Conservation (phyloP, 1,284 basidiomycete genomes). For the Exsudoporus floridanus region DNA sequence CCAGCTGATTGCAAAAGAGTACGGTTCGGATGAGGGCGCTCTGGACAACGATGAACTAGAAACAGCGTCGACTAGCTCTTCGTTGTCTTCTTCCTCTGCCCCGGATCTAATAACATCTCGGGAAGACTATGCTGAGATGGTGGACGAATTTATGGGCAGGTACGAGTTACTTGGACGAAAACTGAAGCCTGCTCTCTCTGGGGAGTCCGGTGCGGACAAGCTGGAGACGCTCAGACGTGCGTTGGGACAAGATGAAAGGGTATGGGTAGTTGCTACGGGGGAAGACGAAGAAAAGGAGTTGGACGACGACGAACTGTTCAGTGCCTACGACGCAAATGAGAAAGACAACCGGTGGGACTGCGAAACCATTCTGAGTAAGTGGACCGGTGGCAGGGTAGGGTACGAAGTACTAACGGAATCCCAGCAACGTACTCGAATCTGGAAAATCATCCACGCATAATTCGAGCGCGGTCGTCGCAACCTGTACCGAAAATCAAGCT, state of each 20-base stretch:
- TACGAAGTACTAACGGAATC: constrained; percentile 13
- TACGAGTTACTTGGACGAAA: constrained; percentile 93
- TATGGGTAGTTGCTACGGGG: constrained; percentile 31
- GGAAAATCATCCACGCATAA: constrained; percentile 90
- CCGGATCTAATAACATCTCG: constrained; percentile 78
- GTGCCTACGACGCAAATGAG: constrained; percentile 48
- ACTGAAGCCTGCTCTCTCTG: constrained; percentile 72
- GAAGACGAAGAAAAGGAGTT: constrained; percentile 43
- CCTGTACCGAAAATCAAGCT: constrained; percentile 65
- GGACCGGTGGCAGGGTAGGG: neutral
- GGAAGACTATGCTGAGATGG: constrained; percentile 87
- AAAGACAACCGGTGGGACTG: constrained; percentile 90
- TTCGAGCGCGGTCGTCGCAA: constrained; percentile 60
- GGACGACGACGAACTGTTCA: constrained; percentile 51
- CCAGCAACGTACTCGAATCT: constrained; percentile 92
- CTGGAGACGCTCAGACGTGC: constrained; percentile 76
- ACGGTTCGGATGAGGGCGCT: constrained; percentile 59
- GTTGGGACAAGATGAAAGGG: constrained; percentile 68
- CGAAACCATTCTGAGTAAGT: constrained; percentile 88
- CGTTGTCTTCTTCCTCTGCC: constrained; percentile 59
- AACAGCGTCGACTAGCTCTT: constrained; percentile 36
- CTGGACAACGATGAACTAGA: constrained; percentile 43
- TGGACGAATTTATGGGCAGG: constrained; percentile 92
- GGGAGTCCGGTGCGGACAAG: constrained; percentile 74
- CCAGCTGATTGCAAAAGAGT: constrained; percentile 72